Percentiles rank a stretch among this genome's conserved stretches.
Conservation (phyloP, 2,329 filamentous ascomycete species). For the Alternaria brassicicola region DNA sequence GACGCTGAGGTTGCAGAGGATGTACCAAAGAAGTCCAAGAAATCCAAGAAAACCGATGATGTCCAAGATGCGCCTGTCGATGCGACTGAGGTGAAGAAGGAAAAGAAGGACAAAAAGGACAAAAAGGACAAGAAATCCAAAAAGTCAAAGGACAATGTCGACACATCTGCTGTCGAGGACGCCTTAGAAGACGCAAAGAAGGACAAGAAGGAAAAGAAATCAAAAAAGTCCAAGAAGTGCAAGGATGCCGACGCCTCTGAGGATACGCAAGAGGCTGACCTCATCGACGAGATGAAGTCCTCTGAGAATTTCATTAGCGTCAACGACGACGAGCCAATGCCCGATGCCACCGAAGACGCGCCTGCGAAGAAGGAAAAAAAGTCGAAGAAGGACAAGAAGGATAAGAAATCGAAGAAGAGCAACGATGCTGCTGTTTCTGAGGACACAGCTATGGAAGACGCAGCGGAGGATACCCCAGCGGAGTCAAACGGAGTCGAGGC, state of each 20-base stretch:
- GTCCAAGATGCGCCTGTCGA: constrained; percentile 20
- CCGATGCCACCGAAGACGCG: constrained; percentile 23
- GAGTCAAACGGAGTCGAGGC: constrained; percentile 19
- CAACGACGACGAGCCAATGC: constrained; percentile 27
- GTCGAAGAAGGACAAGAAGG: constrained; percentile 33
- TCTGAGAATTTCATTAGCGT: constrained; percentile 24
- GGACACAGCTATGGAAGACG: constrained; percentile 14
- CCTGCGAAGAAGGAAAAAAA: constrained; percentile 29
- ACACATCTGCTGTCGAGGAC: constrained; percentile 7
- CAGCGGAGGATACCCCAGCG: constrained; percentile 15
- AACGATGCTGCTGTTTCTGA: constrained; percentile 15
- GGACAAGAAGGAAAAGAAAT: constrained; percentile 27
- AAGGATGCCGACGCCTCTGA: constrained; percentile 19
- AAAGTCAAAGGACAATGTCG: constrained; percentile 23
- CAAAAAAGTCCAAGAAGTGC: constrained; percentile 34
- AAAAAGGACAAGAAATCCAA: constrained; percentile 34
- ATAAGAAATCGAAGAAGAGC: constrained; percentile 27
- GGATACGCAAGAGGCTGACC: constrained; percentile 17
- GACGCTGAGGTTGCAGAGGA: constrained; percentile 35
- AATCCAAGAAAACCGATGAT: constrained; percentile 34
- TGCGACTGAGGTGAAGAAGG: constrained; percentile 25
- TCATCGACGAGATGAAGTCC: constrained; percentile 19
- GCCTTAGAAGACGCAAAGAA: constrained; percentile 18
- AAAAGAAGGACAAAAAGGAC: constrained; percentile 27
- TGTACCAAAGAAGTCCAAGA: constrained; percentile 41